phyloP scores from a whole-genome alignment of 2,329 filamentous ascomycete genomes.

The Orbilia blumenaviensis region DNA sequence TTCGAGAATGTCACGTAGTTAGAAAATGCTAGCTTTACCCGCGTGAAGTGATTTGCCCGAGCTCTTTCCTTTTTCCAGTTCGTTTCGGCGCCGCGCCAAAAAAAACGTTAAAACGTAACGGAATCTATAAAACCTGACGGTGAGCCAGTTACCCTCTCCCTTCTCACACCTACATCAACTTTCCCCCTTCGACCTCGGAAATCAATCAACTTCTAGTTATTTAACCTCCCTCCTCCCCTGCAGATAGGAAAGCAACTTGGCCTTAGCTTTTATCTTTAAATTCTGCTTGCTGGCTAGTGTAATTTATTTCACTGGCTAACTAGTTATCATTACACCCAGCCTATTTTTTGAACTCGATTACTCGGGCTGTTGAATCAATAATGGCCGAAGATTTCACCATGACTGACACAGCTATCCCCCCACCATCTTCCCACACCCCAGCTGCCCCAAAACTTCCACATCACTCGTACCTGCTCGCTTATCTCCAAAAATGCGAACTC shows the following conservation, averaged over 20 bases:
- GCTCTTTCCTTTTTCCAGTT: background rate
- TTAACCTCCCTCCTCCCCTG: background rate
- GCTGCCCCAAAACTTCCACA: background rate
- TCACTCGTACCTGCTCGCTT: conserved; percentile 44
- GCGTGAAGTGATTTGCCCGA: background rate
- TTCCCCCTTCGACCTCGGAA: background rate
- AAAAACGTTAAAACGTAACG: background rate
- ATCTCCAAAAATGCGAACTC: conserved; percentile 39
- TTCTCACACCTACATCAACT: background rate
- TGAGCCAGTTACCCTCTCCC: background rate
- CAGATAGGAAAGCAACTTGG: too few relatives aligned
- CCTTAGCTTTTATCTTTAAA: background rate
- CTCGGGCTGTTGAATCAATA: too few relatives aligned
- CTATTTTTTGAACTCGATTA: too few relatives aligned
- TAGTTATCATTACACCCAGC: too few relatives aligned
- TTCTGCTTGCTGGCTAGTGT: too few relatives aligned
- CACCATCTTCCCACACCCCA: background rate
- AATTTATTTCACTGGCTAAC: too few relatives aligned
- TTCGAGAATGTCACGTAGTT: background rate
- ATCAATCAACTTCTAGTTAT: background rate
- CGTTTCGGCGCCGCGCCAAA: background rate
- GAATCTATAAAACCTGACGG: conserved; percentile 2
- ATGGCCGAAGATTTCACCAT: conserved; percentile 3
- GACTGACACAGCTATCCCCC: background rate
- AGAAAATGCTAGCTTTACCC: background rate